Evolutionary conservation across 805 yeast species (phyloP).

Genomic region (Kodamaea leandrae): DNA sequence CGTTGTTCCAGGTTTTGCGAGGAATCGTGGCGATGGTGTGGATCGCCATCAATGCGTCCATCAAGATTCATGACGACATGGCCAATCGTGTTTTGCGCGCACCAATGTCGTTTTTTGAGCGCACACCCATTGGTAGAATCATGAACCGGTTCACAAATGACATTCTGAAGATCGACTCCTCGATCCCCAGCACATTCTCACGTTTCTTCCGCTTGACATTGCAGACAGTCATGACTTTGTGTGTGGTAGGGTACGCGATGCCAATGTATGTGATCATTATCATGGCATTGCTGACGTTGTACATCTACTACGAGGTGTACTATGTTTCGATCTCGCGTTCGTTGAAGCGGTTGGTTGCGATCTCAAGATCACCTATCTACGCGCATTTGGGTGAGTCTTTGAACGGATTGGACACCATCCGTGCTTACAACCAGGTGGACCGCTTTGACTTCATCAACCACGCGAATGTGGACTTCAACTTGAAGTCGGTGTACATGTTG

Average conservation of each 20-base stretch:
- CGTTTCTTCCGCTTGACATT: conserved; percentile 17
- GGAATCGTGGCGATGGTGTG: conserved; percentile 21
- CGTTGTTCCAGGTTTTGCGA: conserved; percentile 17
- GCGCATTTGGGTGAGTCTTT: conserved; percentile 30
- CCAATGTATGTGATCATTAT: conserved; percentile 25
- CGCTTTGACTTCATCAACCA: conserved; percentile 24
- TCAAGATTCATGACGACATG: conserved; percentile 25
- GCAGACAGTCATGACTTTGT: conserved; percentile 20
- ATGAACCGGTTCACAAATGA: conserved; percentile 30
- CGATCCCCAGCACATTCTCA: conserved; percentile 20
- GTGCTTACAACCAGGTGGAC: conserved; percentile 24
- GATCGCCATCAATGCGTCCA: conserved; percentile 23
- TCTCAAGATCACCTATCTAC: conserved; percentile 26
- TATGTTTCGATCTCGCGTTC: conserved; percentile 28
- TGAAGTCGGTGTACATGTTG: conserved; percentile 19
- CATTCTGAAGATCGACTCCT: conserved; percentile 22
- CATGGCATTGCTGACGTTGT: conserved; percentile 18
- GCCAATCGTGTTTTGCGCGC: conserved; percentile 24
- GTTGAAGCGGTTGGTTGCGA: conserved; percentile 24
- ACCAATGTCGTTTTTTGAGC: conserved; percentile 31
- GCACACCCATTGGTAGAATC: conserved; percentile 29
- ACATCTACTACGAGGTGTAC: conserved; percentile 23
- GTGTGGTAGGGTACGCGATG: conserved; percentile 24
- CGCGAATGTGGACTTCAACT: conserved; percentile 20
- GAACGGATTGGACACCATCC: conserved; percentile 27